Evolutionary conservation across 345 rosid genomes (phyloP).

Genomic region (Theobroma cacao): DNA sequence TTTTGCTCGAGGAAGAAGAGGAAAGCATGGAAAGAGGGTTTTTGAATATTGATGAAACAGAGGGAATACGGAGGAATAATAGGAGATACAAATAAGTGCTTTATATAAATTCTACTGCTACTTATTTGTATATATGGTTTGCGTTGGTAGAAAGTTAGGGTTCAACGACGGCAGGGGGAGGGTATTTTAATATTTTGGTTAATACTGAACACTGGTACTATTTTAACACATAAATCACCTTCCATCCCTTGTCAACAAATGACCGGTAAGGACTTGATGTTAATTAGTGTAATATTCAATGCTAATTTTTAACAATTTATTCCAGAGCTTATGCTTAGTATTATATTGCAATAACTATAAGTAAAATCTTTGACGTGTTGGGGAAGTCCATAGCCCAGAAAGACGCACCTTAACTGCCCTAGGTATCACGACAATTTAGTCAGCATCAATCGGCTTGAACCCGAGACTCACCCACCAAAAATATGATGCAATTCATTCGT

Average conservation of each 20-base stretch:
- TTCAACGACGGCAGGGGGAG: background rate
- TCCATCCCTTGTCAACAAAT: background rate
- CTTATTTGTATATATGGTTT: background rate
- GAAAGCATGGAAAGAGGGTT: slow-evolving; percentile 16
- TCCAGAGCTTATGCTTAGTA: background rate
- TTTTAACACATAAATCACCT: background rate
- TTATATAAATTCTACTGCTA: background rate
- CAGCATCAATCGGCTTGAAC: background rate
- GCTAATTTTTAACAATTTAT: background rate
- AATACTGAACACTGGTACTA: background rate
- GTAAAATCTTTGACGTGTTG: slow-evolving; percentile 11
- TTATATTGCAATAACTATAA: background rate
- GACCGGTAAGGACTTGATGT: background rate
- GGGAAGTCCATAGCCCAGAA: background rate
- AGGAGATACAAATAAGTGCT: background rate
- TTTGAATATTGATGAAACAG: slow-evolving; percentile 3
- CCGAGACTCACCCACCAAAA: background rate
- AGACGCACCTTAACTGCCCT: background rate
- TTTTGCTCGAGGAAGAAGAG: slow-evolving; percentile 7
- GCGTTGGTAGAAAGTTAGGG: background rate
- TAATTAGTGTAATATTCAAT: background rate
- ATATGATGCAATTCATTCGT: background rate
- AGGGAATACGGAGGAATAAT: background rate
- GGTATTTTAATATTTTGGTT: background rate
- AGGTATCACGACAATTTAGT: background rate